phyloP scores from a whole-genome alignment of 805 yeast species.

The Cephaloascus fragrans region DNA sequence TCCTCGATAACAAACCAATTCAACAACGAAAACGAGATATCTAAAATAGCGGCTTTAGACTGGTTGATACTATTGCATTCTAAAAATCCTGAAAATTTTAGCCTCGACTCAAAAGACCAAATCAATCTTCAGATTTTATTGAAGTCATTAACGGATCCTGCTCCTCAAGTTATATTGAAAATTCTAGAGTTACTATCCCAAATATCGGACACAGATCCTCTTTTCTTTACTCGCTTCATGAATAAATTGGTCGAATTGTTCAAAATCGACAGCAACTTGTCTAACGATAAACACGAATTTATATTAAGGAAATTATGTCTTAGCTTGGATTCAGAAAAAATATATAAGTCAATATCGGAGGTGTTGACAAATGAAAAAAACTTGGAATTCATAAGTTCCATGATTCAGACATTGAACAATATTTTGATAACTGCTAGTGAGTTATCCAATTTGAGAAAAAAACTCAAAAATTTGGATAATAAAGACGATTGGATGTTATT shows the following conservation, averaged over 20 bases:
- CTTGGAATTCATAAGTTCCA: slow-evolving; percentile 61
- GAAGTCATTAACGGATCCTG: slow-evolving; percentile 58
- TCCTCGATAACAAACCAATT: slow-evolving; percentile 67
- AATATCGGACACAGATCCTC: slow-evolving; percentile 67
- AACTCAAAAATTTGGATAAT: slow-evolving; percentile 49
- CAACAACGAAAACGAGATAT: slow-evolving; percentile 65
- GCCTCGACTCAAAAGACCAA: slow-evolving; percentile 9
- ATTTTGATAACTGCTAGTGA: slow-evolving; percentile 84
- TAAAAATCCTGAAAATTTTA: slow-evolving; percentile 45
- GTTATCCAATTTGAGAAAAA: slow-evolving; percentile 55
- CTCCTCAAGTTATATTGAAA: slow-evolving; percentile 68
- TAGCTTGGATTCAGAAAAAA: slow-evolving; percentile 71
- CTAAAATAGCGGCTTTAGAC: slow-evolving; percentile 76
- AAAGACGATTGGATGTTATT: slow-evolving; percentile 61
- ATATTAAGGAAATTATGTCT: slow-evolving; percentile 78
- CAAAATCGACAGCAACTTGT: slow-evolving; percentile 58
- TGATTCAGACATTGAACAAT: slow-evolving; percentile 82
- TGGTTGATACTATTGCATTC: slow-evolving; percentile 82
- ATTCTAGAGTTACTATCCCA: slow-evolving; percentile 66
- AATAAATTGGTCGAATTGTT: slow-evolving; percentile 60
- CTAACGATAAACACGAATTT: slow-evolving; percentile 62
- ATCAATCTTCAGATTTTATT: slow-evolving; percentile 64
- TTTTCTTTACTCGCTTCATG: slow-evolving; percentile 68
- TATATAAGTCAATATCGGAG: slow-evolving; percentile 71
- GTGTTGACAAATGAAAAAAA: slow-evolving; percentile 57